Conservation (phyloP, 2,329 filamentous ascomycete species). For the Colletotrichum lentis region DNA sequence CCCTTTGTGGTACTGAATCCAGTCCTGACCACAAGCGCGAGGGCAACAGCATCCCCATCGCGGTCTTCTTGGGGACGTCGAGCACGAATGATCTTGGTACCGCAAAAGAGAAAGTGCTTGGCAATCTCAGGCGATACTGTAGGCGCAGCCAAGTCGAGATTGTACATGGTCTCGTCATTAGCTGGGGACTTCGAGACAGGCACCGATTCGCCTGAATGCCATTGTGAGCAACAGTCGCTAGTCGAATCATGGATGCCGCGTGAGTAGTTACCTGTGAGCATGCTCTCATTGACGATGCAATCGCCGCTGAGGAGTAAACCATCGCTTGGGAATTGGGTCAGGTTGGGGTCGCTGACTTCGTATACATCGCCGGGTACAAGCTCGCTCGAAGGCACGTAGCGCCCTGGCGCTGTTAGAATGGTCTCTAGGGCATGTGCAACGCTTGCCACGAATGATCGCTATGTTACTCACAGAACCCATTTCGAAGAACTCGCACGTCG, state of each 20-base stretch:
- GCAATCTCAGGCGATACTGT: slow-evolving; percentile 85
- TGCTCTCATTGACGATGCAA: slow-evolving; percentile 98
- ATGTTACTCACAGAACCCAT: slow-evolving; percentile 80
- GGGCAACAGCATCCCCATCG: slow-evolving; percentile 86
- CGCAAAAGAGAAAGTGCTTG: slow-evolving; percentile 90
- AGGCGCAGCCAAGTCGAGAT: slow-evolving; percentile 80
- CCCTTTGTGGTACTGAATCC: slow-evolving; percentile 99
- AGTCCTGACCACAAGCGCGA: slow-evolving; percentile 91
- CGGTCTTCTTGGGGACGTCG: slow-evolving; percentile 85
- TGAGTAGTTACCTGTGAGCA: slow-evolving; percentile 74
- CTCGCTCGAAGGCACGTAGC: slow-evolving; percentile 83
- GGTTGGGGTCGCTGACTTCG: slow-evolving; percentile 91
- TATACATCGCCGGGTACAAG: slow-evolving; percentile 96
- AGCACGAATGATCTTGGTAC: slow-evolving; percentile 93
- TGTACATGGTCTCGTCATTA: slow-evolving; percentile 78
- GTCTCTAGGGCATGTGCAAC: background rate
- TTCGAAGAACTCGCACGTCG: slow-evolving; percentile 89
- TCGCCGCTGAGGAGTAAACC: slow-evolving; percentile 91
- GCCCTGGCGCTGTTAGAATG: slow-evolving; percentile 57
- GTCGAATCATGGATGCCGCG: background rate
- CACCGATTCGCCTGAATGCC: slow-evolving; percentile 78
- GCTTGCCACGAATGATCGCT: background rate
- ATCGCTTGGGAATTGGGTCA: slow-evolving; percentile 90
- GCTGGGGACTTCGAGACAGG: slow-evolving; percentile 92
- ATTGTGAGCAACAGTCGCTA: slow-evolving; percentile 12